These are phyloP conservation scores for Fusarium phyllophilum DNA, from an alignment of 2,329 filamentous ascomycete species.

Conservation along the genomic window DNA sequence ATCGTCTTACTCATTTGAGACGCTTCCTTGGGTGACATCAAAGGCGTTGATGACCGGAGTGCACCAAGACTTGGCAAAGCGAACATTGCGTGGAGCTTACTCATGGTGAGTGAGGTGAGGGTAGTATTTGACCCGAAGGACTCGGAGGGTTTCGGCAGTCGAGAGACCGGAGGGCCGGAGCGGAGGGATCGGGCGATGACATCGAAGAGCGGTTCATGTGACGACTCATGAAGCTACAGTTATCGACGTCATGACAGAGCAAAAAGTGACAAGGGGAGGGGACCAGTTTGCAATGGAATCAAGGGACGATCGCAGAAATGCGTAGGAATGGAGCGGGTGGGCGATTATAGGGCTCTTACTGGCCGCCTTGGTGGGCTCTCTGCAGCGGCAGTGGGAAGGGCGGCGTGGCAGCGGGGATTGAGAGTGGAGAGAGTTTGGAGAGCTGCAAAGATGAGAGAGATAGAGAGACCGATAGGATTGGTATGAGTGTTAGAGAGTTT, in stretches of 20 bases:
- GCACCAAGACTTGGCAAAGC: neutral
- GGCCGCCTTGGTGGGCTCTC: slow-evolving; percentile 30
- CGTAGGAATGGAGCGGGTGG: slow-evolving; percentile 37
- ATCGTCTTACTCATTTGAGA: neutral
- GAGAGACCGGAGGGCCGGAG: slow-evolving; percentile 30
- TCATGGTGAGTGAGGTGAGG: neutral
- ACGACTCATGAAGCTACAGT: slow-evolving; percentile 1
- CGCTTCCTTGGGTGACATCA: neutral
- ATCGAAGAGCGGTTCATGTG: slow-evolving; percentile 10
- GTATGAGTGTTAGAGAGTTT: neutral
- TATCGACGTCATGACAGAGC: slow-evolving; percentile 25
- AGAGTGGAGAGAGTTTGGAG: slow-evolving; percentile 16
- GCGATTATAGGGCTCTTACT: slow-evolving; percentile 38
- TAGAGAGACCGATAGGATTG: neutral
- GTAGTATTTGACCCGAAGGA: neutral
- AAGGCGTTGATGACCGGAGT: neutral
- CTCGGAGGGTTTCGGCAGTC: slow-evolving; percentile 22
- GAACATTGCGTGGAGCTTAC: neutral
- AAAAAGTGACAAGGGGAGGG: slow-evolving; percentile 13
- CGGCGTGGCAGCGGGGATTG: slow-evolving; percentile 21
- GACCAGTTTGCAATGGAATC: slow-evolving; percentile 11
- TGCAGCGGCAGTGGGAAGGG: slow-evolving; percentile 16
- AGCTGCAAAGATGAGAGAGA: neutral
- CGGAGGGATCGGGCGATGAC: slow-evolving; percentile 24
- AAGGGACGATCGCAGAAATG: slow-evolving; percentile 33